These are phyloP conservation scores for Microcos paniculata DNA, from an alignment of 345 rosid species.

Conservation along the genomic window DNA sequence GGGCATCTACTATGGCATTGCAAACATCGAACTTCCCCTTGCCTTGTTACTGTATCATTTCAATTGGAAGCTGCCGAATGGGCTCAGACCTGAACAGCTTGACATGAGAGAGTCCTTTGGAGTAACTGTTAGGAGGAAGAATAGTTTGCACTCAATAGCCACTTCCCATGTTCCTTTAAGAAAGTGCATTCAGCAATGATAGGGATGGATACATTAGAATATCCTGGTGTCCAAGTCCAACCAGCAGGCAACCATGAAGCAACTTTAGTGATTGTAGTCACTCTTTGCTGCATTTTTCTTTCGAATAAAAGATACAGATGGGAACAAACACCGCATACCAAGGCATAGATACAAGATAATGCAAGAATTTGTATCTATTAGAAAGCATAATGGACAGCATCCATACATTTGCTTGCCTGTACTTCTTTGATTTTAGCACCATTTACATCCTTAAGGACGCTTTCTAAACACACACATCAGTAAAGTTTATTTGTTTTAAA, in stretches of 20 bases:
- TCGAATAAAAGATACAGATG: background rate
- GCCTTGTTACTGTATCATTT: slow-evolving; percentile 20
- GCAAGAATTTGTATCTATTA: no score
- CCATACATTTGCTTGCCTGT: no score
- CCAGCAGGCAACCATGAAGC: background rate
- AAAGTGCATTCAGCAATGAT: background rate
- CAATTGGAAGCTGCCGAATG: slow-evolving; percentile 16
- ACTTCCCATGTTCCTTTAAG: background rate
- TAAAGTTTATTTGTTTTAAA: no score
- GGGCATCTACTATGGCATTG: slow-evolving; percentile 13
- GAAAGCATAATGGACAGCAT: no score
- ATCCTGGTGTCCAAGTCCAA: background rate
- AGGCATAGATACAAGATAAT: no score
- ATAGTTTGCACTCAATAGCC: slow-evolving; percentile 2
- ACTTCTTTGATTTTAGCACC: no score
- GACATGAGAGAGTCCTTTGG: slow-evolving; percentile 16
- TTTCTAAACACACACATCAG: no score
- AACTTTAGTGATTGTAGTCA: background rate
- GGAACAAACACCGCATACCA: background rate
- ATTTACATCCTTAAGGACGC: no score
- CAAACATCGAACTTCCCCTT: slow-evolving; percentile 16
- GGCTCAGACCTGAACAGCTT: slow-evolving; percentile 13
- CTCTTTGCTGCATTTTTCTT: background rate
- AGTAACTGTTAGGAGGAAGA: slow-evolving; percentile 1
- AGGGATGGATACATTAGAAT: background rate